Conservation (phyloP, 805 yeast genomes). For the Sungouiozyma intestinalis region DNA sequence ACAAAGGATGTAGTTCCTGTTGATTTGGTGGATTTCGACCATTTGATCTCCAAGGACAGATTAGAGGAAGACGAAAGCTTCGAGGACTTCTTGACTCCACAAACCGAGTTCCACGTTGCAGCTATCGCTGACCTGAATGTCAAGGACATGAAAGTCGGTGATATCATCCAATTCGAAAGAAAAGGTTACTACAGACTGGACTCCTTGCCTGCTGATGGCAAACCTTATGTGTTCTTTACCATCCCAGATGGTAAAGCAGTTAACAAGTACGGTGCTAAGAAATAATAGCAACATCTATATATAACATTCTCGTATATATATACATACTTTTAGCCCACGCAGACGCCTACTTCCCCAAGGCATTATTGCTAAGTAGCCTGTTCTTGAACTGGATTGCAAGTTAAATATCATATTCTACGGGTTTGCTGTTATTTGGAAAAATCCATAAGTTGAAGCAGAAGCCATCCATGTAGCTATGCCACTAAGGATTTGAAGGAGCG, state of each 20-base stretch:
- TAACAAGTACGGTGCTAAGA: conserved; percentile 65
- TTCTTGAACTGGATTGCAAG: too few species aligned
- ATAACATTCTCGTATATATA: too few species aligned
- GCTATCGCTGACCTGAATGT: conserved; percentile 79
- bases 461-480: background rate
- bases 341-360: too few species aligned
- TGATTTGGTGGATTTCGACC: conserved; percentile 86
- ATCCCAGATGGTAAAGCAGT: conserved; percentile 92
- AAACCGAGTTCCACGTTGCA: conserved; percentile 70
- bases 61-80: conserved; percentile 89
- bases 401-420: background rate
- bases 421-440: background rate
- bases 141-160: conserved; percentile 68
- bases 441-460: background rate
- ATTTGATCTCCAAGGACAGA: conserved; percentile 88
- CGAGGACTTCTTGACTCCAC: conserved; percentile 81
- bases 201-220: conserved; percentile 39
- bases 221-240: conserved; percentile 71
- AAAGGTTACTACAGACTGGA: conserved; percentile 92
- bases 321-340: too few species aligned
- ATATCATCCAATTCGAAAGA: conserved; percentile 89
- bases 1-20: conserved; percentile 61
- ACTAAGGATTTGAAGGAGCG: too few species aligned
- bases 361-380: too few species aligned
- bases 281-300: too few species aligned